phyloP scores from a whole-genome alignment of 2,329 filamentous ascomycete species.

The Bimuria novae-zelandiae region DNA sequence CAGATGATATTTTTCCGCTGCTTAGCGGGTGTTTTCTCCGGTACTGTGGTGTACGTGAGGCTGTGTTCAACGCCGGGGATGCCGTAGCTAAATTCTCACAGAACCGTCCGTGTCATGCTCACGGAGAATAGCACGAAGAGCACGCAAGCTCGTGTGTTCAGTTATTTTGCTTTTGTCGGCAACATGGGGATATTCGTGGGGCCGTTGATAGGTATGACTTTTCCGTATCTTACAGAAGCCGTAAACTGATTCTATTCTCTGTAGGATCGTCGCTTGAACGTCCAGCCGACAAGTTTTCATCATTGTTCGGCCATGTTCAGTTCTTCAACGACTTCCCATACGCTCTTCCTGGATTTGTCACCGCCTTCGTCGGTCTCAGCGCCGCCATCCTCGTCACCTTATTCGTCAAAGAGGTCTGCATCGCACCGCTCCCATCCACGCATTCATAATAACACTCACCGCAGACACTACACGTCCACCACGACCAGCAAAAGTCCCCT shows the following conservation, averaged over 20 bases:
- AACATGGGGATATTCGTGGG: slow-evolving; percentile 78
- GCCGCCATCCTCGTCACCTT: slow-evolving; percentile 58
- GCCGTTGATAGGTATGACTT: slow-evolving; percentile 59
- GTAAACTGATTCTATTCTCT: slow-evolving; percentile 1
- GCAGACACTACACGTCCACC: slow-evolving; percentile 39
- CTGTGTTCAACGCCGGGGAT: background rate
- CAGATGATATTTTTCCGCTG: slow-evolving; percentile 78
- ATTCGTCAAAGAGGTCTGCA: slow-evolving; percentile 63
- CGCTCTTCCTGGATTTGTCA: slow-evolving; percentile 64
- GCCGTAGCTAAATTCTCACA: slow-evolving; percentile 13
- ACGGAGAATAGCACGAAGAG: slow-evolving; percentile 70
- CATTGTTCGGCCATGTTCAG: slow-evolving; percentile 57
- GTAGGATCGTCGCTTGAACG: slow-evolving; percentile 70
- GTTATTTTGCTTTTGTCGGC: slow-evolving; percentile 74
- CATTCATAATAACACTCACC: background rate
- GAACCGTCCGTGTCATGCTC: slow-evolving; percentile 75
- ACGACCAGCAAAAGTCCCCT: slow-evolving; percentile 20
- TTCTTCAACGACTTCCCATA: slow-evolving; percentile 71
- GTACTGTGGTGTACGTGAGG: slow-evolving; percentile 62
- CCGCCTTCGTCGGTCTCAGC: slow-evolving; percentile 59
- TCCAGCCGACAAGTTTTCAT: slow-evolving; percentile 67
- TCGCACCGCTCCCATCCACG: background rate
- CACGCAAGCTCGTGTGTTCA: slow-evolving; percentile 75
- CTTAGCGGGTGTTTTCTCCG: slow-evolving; percentile 73
- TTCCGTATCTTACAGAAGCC: background rate